phyloP scores from a whole-genome alignment of 1,139 yeast species.

The Nadsonia starkeyi-henricii region DNA sequence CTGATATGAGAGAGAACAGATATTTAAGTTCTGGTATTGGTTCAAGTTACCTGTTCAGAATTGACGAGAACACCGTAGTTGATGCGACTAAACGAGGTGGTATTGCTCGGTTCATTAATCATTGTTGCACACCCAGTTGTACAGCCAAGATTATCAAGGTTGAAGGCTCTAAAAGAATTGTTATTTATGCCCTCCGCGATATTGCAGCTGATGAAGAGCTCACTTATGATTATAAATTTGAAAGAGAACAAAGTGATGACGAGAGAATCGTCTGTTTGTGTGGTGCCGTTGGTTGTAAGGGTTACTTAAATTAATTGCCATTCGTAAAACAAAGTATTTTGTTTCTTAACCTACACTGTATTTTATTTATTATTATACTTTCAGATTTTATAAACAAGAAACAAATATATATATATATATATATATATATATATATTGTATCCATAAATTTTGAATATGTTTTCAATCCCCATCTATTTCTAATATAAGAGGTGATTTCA shows the following conservation, averaged over 20 bases:
- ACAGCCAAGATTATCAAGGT: constrained; percentile 93
- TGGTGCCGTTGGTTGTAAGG: constrained; percentile 91
- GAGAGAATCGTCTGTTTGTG: constrained; percentile 86
- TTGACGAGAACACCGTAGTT: constrained; percentile 87
- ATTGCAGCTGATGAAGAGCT: constrained; percentile 75
- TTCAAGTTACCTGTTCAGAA: constrained; percentile 79
- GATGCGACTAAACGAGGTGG: constrained; percentile 98
- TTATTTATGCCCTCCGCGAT: constrained; percentile 82
- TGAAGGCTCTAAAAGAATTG: constrained; percentile 88
- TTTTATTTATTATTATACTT: no score
- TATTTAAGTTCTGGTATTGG: constrained; percentile 90
- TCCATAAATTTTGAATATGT: no score
- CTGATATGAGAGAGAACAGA: constrained; percentile 80
- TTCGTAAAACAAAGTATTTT: no score
- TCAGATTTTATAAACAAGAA: no score
- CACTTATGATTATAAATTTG: constrained; percentile 92
- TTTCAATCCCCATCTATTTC: no score
- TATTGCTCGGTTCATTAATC: constrained; percentile 83
- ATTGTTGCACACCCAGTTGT: constrained; percentile 94
- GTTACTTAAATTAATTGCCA: constrained; percentile 60
- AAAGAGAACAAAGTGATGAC: constrained; percentile 77
- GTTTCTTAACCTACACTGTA: no score
- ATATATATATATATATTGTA: no score
- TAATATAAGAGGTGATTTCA: no score
- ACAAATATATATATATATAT: no score